Evolutionary conservation across 768 basidiomycete genomes (phyloP), one percentile per base, ranked within the genome.

Genomic region (Strobilomyces echinocephalus): DNA sequence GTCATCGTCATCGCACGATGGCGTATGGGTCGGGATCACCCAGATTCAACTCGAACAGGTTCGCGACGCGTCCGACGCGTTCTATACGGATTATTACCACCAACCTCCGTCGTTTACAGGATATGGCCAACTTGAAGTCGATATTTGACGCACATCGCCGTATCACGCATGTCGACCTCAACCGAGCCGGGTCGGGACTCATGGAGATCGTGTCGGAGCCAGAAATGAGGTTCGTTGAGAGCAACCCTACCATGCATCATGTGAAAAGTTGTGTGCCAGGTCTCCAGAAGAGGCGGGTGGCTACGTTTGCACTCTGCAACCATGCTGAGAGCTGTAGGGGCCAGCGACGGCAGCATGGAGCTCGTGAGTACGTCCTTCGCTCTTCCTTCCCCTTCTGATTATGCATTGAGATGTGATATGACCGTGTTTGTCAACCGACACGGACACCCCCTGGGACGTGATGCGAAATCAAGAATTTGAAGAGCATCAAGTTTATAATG

Each of bases 151-250:
- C 75, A 34, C 78, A 70, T 48, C 82, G 74, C 20, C 74, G 69
- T 21, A 65, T 76, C 20, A 82, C 83, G 1, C 74, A 75, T 28
- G 83, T 98, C 49, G 94, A 98, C 71, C 79, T 97, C 51, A 97
- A 95, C 68, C 76, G 97, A 65, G 90, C 93, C 0, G 95, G 95
- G 9, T 80, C 82, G 1, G 91, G 87, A 0, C 77, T 99, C 46
- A 87, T 98, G 83, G 95, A 99, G 69, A 95, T 98, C 57, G 93
- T 99, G 12, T 94, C 95, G 0, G 84, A 90, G 55, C 92, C 97
- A 1, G 1, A 30, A 1, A 81, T 98, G 70, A 30, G 9, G 30
- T 30, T 30, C 9, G 30, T 3, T 8, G 30, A 30, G 30, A 30
- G 24, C 4, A n/a, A n/a, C n/a, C n/a, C n/a, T n/a, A n/a, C n/a